A percentile compares a stretch with the other conserved stretches of the same genome.
Evolutionary conservation across 805 yeast species (phyloP).

Genomic region (Yamadazyma endophytica): DNA sequence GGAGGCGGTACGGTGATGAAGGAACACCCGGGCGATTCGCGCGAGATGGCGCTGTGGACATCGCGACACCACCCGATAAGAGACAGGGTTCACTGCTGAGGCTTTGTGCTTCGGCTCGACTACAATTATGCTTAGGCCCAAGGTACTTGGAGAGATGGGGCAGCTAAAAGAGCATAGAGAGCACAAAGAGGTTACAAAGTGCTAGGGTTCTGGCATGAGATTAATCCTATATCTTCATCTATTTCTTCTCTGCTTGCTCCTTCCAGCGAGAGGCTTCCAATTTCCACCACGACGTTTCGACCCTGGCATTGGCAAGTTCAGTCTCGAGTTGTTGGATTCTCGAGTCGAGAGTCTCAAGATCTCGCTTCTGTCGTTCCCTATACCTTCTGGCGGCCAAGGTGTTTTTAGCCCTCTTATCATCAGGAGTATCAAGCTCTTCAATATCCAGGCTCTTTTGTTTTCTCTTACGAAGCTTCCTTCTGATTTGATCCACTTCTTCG

Average conservation of each 20-base stretch:
- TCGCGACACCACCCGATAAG: no score
- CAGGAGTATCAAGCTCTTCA: background rate
- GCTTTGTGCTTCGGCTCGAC: background rate
- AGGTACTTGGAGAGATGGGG: background rate
- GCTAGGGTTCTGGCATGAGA: no score
- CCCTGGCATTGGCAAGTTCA: slow-evolving; percentile 2
- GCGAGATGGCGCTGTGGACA: no score
- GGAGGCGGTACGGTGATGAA: no score
- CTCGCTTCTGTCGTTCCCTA: slow-evolving; percentile 8
- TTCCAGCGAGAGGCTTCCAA: slow-evolving; percentile 9
- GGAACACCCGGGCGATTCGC: no score
- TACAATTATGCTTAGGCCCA: background rate
- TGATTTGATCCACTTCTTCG: background rate
- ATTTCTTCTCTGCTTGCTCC: slow-evolving; percentile 3
- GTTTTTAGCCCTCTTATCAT: slow-evolving; percentile 5
- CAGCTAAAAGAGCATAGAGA: no score
- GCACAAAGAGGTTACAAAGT: no score
- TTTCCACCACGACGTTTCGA: slow-evolving; percentile 9
- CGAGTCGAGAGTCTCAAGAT: slow-evolving; percentile 9
- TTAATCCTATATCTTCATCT: background rate
- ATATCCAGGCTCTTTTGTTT: background rate
- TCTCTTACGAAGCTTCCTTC: background rate
- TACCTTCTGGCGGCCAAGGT: slow-evolving; percentile 11
- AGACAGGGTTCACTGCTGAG: no score
- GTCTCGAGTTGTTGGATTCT: slow-evolving; percentile 6